Evolutionary conservation across 2,329 filamentous ascomycete genomes (phyloP).

Genomic region (Botrytis fragariae): DNA sequence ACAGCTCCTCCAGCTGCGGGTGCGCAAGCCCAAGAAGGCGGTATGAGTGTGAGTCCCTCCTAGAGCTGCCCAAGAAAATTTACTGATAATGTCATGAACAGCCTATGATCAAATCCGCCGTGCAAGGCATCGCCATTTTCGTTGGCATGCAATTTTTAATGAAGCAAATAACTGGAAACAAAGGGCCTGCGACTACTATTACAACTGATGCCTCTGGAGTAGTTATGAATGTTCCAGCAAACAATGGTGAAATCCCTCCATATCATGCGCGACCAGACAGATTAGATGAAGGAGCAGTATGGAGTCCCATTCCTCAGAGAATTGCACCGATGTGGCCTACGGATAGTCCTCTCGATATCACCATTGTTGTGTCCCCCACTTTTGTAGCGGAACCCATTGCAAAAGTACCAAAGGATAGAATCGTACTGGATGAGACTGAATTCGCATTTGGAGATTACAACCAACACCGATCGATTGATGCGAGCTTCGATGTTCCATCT

Average conservation of each 20-base stretch:
- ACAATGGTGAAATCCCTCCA: constrained; percentile 57
- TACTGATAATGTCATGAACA: constrained; percentile 26
- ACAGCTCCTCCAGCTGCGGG: constrained; percentile 35
- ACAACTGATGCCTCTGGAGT: constrained; percentile 53
- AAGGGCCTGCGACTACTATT: constrained; percentile 43
- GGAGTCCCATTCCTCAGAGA: constrained; percentile 63
- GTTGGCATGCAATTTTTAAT: constrained; percentile 56
- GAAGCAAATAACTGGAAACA: constrained; percentile 51
- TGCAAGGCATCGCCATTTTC: constrained; percentile 56
- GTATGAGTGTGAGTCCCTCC: constrained; percentile 36
- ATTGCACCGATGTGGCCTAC: constrained; percentile 86
- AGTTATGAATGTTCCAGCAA: constrained; percentile 52
- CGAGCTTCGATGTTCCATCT: constrained; percentile 72
- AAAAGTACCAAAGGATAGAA: constrained; percentile 60
- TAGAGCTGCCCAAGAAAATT: neutral
- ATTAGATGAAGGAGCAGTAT: constrained; percentile 60
- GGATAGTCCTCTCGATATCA: constrained; percentile 76
- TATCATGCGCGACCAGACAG: constrained; percentile 62
- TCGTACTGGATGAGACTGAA: constrained; percentile 75
- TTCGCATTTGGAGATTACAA: constrained; percentile 78
- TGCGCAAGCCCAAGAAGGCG: constrained; percentile 33
- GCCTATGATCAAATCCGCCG: constrained; percentile 40
- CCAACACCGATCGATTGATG: constrained; percentile 74
- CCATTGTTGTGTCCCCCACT: constrained; percentile 78
- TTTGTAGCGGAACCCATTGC: constrained; percentile 66